A percentile compares a stretch with the other conserved stretches of the same genome.
phyloP scores from a whole-genome alignment of 2,329 filamentous ascomycete species.

The Coniochaeta ligniaria region DNA sequence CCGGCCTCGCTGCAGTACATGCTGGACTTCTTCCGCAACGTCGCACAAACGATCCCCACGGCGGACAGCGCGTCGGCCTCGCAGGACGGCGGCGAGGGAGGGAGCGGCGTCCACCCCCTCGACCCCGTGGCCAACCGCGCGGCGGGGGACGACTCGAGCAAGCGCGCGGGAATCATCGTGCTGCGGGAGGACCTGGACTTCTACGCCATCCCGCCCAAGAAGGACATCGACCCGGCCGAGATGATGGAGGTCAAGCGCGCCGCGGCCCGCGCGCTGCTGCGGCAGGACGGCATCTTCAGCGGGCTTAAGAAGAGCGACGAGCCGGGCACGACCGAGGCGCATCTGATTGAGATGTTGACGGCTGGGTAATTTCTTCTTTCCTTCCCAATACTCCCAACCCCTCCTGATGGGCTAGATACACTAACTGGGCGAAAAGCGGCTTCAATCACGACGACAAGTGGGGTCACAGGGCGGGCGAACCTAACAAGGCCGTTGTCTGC shows the following conservation, averaged over 20 bases:
- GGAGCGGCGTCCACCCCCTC: slow-evolving; percentile 52
- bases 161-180: slow-evolving; percentile 94
- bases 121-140: slow-evolving; percentile 42
- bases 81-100: slow-evolving; percentile 38
- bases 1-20: slow-evolving; percentile 95
- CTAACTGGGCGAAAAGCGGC: slow-evolving; percentile 50
- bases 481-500: slow-evolving; percentile 97
- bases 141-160: slow-evolving; percentile 62
- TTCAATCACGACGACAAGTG: slow-evolving; percentile 94
- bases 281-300: slow-evolving; percentile 92
- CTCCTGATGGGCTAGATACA: neutral
- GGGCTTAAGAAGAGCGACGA: slow-evolving; percentile 93
- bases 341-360: slow-evolving; percentile 98
- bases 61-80: slow-evolving; percentile 51
- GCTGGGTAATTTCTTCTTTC: slow-evolving; percentile 59
- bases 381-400: neutral
- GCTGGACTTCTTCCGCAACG: slow-evolving; percentile 95
- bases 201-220: slow-evolving; percentile 83
- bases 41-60: slow-evolving; percentile 89
- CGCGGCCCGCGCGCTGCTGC: slow-evolving; percentile 76
- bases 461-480: slow-evolving; percentile 96
- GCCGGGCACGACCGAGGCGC: slow-evolving; percentile 91
- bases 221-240: slow-evolving; percentile 76
- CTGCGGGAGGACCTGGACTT: slow-evolving; percentile 95
- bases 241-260: slow-evolving; percentile 97